A percentile compares a stretch with the other conserved stretches of the same genome.
These are phyloP conservation scores for Penicillium subrubescens DNA, from an alignment of 495 filamentous ascomycete species.

Conservation along the genomic window DNA sequence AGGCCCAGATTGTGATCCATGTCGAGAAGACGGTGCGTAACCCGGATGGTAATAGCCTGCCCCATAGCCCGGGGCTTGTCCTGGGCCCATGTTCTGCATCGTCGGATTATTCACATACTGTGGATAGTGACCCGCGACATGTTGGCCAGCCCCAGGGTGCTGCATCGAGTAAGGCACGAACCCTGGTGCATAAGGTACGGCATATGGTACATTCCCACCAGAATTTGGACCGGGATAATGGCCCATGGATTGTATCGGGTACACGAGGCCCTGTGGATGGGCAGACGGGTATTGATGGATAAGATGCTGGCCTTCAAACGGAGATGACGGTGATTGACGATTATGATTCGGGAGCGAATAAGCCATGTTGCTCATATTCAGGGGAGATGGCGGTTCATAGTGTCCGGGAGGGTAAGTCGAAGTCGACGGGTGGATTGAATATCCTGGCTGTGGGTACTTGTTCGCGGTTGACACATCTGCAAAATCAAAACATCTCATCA, in stretches of 20 bases:
- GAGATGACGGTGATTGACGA: conserved; percentile 32
- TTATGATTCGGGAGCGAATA: conserved; percentile 48
- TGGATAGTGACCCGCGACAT: conserved; percentile 34
- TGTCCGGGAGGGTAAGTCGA: conserved; percentile 21
- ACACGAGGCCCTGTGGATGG: conserved; percentile 36
- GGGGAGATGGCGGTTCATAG: conserved; percentile 35
- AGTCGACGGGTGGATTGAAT: conserved; percentile 27
- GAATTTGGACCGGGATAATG: conserved; percentile 38
- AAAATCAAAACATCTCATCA: conserved; percentile 16
- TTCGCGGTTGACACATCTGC: conserved; percentile 20
- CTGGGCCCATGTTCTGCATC: conserved; percentile 21
- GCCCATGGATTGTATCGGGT: conserved; percentile 38
- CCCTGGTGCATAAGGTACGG: conserved; percentile 29
- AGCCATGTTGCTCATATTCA: conserved; percentile 51
- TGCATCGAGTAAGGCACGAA: conserved; percentile 38
- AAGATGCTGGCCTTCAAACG: conserved; percentile 34
- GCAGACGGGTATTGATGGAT: conserved; percentile 36
- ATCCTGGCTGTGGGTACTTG: conserved; percentile 24
- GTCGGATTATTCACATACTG: conserved; percentile 24
- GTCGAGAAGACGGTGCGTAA: conserved; percentile 26
- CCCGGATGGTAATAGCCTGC: conserved; percentile 32
- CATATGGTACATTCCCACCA: conserved; percentile 30
- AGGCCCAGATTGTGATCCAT: conserved; percentile 12
- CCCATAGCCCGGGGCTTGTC: conserved; percentile 31
- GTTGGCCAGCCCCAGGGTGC: conserved; percentile 27